These are phyloP conservation scores for Teunomyces kruisii DNA, from an alignment of 805 yeast genomes.

Conservation along the genomic window DNA sequence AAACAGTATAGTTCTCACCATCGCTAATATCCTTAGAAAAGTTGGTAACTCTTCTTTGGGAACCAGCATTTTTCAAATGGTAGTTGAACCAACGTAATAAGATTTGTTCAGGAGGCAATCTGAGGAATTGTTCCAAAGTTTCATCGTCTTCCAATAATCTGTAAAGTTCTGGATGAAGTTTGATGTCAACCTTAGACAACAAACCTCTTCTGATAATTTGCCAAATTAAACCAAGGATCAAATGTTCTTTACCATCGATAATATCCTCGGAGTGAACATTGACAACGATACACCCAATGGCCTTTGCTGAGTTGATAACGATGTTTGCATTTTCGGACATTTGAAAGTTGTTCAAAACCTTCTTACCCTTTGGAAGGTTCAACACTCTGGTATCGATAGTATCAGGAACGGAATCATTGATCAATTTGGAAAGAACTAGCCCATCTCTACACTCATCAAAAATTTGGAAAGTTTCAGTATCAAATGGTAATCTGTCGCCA, in stretches of 20 bases:
- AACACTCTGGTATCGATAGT: slow-evolving; percentile 97
- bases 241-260: slow-evolving; percentile 90
- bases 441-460: slow-evolving; percentile 98
- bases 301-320: slow-evolving; percentile 97
- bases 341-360: slow-evolving; percentile 85
- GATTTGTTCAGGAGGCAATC: slow-evolving; percentile 97
- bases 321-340: slow-evolving; percentile 97
- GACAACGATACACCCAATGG: slow-evolving; percentile 97
- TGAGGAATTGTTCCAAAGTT: slow-evolving; percentile 91
- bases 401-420: slow-evolving; percentile 97
- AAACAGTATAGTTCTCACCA: slow-evolving; percentile 91
- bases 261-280: slow-evolving; percentile 96
- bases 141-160: slow-evolving; percentile 94
- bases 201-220: slow-evolving; percentile 96
- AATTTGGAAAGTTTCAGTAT: slow-evolving; percentile 90
- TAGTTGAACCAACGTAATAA: slow-evolving; percentile 96
- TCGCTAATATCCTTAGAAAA: slow-evolving; percentile 87
- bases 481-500: slow-evolving; percentile 84
- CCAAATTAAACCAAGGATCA: slow-evolving; percentile 91
- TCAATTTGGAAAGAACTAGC: slow-evolving; percentile 84
- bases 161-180: slow-evolving; percentile 93
- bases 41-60: slow-evolving; percentile 82
- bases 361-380: slow-evolving; percentile 75
- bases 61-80: slow-evolving; percentile 89
- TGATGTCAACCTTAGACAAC: slow-evolving; percentile 91